Conservation (phyloP, 768 basidiomycete genomes). For the Phylloporus arenicola region DNA sequence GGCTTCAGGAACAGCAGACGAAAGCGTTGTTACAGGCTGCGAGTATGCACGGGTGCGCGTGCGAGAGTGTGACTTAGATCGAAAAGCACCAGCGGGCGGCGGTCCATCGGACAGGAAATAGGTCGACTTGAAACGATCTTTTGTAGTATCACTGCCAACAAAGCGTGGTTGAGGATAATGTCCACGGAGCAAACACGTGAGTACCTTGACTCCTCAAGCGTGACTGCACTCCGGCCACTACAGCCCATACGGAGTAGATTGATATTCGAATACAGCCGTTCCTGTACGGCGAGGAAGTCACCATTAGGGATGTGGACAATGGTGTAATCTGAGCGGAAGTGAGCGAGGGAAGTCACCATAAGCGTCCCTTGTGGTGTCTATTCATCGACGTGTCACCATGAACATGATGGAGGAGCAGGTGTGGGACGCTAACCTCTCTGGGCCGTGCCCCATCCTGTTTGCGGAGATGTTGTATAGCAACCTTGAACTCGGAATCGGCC, state of each 20-base stretch:
- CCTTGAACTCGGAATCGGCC: conserved; percentile 54
- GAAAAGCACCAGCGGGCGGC: conserved; percentile 18
- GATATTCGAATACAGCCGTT: conserved; percentile 76
- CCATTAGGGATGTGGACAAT: conserved; percentile 73
- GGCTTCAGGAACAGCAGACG: conserved; percentile 18
- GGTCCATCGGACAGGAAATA: conserved; percentile 52
- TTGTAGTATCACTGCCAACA: conserved; percentile 60
- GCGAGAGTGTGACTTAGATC: conserved; percentile 28
- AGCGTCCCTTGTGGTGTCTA: conserved; percentile 64
- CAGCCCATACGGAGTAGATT: conserved; percentile 82
- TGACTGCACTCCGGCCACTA: conserved; percentile 71
- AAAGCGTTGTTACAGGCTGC: conserved; percentile 21
- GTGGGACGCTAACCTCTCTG: conserved; percentile 42
- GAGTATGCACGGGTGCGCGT: conserved; percentile 27
- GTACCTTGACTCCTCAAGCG: conserved; percentile 69
- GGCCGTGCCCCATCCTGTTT: conserved; percentile 67
- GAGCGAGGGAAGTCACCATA: conserved; percentile 79
- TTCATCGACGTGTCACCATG: background rate
- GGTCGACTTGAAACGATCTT: conserved; percentile 70
- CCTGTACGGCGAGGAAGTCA: conserved; percentile 54
- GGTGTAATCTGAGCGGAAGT: conserved; percentile 84
- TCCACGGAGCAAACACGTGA: conserved; percentile 1
- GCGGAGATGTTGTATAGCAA: conserved; percentile 53
- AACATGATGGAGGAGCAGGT: background rate
- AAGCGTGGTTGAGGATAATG: conserved; percentile 9